Evolutionary conservation across 2,329 filamentous ascomycete species (phyloP).

Genomic region (Venturia pyrina): DNA sequence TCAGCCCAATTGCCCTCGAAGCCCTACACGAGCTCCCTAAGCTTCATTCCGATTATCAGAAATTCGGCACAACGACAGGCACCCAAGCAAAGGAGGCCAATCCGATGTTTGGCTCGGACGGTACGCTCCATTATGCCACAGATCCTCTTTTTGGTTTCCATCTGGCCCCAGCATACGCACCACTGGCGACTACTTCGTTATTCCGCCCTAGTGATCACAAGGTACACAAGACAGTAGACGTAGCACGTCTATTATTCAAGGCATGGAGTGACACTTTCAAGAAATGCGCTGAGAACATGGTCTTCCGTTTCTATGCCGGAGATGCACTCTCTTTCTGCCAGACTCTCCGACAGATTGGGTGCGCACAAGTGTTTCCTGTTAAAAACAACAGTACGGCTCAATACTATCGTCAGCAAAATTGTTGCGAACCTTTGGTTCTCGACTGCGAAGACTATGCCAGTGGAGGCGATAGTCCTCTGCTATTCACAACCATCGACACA

Average conservation of each 20-base stretch:
- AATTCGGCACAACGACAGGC: conserved; percentile 14
- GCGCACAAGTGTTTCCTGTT: not conserved
- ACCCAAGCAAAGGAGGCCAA: conserved; percentile 20
- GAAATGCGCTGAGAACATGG: conserved; percentile 21
- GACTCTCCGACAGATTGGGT: conserved; percentile 33
- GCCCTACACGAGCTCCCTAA: conserved; percentile 2
- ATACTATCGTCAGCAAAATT: conserved; percentile 32
- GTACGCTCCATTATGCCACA: conserved; percentile 38
- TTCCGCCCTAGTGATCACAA: not conserved
- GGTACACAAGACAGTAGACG: conserved; percentile 16
- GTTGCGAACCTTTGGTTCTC: conserved; percentile 32
- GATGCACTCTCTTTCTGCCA: conserved; percentile 45
- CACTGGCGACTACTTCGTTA: not conserved
- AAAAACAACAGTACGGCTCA: conserved; percentile 26
- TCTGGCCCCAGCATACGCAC: conserved; percentile 7
- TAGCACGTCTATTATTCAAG: conserved; percentile 37
- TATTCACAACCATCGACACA: conserved; percentile 50
- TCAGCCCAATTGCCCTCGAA: not conserved
- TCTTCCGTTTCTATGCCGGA: conserved; percentile 37
- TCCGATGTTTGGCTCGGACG: conserved; percentile 32
- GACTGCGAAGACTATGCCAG: conserved; percentile 33
- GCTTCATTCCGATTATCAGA: not conserved
- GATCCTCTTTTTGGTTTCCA: conserved; percentile 49
- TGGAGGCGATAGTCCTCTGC: conserved; percentile 25
- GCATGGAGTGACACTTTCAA: conserved; percentile 37